Conservation (phyloP, 495 filamentous ascomycete genomes). For the Recurvomyces mirabilis region DNA sequence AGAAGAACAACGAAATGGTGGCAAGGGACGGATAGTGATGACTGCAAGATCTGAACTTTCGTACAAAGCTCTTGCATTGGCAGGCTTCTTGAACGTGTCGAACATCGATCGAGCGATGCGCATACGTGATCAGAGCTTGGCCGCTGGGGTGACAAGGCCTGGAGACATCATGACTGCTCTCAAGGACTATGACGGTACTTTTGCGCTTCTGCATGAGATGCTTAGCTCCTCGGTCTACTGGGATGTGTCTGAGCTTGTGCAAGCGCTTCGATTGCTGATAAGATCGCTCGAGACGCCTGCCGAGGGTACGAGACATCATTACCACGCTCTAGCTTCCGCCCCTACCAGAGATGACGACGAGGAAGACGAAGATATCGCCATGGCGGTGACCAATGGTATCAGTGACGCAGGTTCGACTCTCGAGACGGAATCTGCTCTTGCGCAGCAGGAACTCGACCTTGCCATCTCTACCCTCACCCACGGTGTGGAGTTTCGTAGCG, state of each 20-base stretch:
- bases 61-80: slow-evolving; percentile 25
- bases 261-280: slow-evolving; percentile 31
- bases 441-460: slow-evolving; percentile 26
- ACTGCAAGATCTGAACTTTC: not conserved
- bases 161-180: slow-evolving; percentile 30
- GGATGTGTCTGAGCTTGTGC: slow-evolving; percentile 36
- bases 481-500: slow-evolving; percentile 23
- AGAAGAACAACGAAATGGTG: not conserved
- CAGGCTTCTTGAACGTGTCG: slow-evolving; percentile 25
- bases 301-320: no score
- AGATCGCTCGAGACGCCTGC: slow-evolving; percentile 24
- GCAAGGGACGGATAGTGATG: not conserved
- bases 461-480: slow-evolving; percentile 27
- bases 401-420: slow-evolving; percentile 15
- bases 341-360: not conserved
- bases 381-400: slow-evolving; percentile 17
- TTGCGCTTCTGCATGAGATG: slow-evolving; percentile 27
- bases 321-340: no score
- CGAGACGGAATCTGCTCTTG: slow-evolving; percentile 24
- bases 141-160: no score
- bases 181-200: slow-evolving; percentile 26
- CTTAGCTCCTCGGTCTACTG: slow-evolving; percentile 29
- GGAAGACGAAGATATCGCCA: slow-evolving; percentile 18
- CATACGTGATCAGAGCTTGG: no score
- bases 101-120: no score